These are phyloP conservation scores for Heimioporus sp. DNA, from an alignment of 768 basidiomycete species.

Conservation along the genomic window DNA sequence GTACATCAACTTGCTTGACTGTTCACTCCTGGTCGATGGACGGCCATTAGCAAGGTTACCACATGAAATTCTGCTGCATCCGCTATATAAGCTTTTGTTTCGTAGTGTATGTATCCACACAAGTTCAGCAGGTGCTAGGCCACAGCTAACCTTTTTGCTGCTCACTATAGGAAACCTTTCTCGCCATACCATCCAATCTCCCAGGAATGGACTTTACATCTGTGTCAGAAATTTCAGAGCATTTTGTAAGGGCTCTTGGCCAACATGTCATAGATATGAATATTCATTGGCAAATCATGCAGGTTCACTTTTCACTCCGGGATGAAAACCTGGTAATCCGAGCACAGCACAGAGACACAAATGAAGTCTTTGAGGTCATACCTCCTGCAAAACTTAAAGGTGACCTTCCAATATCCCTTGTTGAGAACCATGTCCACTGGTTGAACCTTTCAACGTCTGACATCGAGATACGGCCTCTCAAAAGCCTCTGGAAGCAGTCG, in stretches of 20 bases:
- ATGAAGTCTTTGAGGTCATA: slow-evolving; percentile 13
- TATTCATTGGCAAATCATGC: not conserved
- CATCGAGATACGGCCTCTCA: slow-evolving; percentile 7
- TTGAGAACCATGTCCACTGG: slow-evolving; percentile 20
- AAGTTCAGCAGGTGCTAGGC: not conserved
- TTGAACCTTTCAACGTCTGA: slow-evolving; percentile 6
- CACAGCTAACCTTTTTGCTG: too few species aligned
- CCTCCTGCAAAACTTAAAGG: slow-evolving; percentile 5
- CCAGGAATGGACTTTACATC: slow-evolving; percentile 16
- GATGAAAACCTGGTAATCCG: slow-evolving; percentile 6
- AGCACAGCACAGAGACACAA: not conserved
- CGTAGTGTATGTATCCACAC: too few species aligned
- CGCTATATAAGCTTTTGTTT: too few species aligned
- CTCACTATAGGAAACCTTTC: slow-evolving; percentile 1
- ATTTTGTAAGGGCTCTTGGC: slow-evolving; percentile 3
- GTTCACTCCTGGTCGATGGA: not conserved
- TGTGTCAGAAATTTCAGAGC: not conserved
- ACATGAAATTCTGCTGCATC: too few species aligned
- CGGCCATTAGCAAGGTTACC: too few species aligned
- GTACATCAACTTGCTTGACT: slow-evolving; percentile 5
- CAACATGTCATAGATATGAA: not conserved
- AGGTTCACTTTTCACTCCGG: slow-evolving; percentile 14
- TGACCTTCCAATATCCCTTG: slow-evolving; percentile 18
- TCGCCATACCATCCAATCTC: slow-evolving; percentile 6
- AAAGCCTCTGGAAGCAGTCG: not conserved